Percentiles rank a stretch among this genome's conserved stretches.
Evolutionary conservation across 2,329 filamentous ascomycete species (phyloP).

Genomic region (Penicillium hesseltinei): DNA sequence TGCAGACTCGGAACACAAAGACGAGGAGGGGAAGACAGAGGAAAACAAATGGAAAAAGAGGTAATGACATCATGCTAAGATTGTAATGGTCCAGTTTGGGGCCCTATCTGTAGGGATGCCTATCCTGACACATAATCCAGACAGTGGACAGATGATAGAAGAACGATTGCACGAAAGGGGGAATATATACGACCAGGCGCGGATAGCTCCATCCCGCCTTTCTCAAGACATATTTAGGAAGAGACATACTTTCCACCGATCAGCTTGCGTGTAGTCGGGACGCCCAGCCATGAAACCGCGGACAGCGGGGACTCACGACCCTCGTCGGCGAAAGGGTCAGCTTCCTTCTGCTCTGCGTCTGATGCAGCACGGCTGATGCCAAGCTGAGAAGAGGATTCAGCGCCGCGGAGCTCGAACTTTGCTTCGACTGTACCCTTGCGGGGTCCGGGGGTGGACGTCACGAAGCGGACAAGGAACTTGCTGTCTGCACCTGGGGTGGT

Average conservation of each 20-base stretch:
- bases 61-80: neutral
- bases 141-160: neutral
- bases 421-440: conserved; percentile 77
- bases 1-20: conserved; percentile 13
- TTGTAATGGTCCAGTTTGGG: neutral
- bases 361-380: conserved; percentile 52
- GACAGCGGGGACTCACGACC: conserved; percentile 32
- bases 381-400: conserved; percentile 62
- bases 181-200: conserved; percentile 19
- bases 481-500: conserved; percentile 49
- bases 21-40: neutral
- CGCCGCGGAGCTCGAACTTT: conserved; percentile 68
- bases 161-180: neutral
- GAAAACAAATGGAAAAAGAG: conserved; percentile 2
- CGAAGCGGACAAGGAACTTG: conserved; percentile 80
- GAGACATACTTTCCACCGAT: conserved; percentile 74
- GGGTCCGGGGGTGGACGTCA: conserved; percentile 68
- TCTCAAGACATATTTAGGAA: conserved; percentile 24
- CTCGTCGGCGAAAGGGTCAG: conserved; percentile 52
- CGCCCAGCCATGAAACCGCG: conserved; percentile 59
- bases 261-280: conserved; percentile 66
- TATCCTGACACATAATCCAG: conserved; percentile 4
- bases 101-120: neutral
- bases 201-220: neutral
- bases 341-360: conserved; percentile 30